Base-by-base conservation (phyloP, 148 eudicot species). In the Rhododendron williamsianum region DNA sequence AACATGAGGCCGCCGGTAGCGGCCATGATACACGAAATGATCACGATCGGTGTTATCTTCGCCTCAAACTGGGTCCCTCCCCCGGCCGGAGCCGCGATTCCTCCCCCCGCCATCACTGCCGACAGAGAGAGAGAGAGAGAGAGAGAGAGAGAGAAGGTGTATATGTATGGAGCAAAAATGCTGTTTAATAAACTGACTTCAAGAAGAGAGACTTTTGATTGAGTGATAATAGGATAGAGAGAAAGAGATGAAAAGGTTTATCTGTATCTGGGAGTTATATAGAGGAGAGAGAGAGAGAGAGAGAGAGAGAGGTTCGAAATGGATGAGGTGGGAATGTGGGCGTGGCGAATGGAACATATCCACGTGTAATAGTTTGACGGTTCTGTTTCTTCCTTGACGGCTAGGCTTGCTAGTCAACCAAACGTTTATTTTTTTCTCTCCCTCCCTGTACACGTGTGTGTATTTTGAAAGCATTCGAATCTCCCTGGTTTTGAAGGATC, bases 1-100 rank as follows among this genome's bases (percentile, higher is more conserved):
- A 96, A 96, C 98, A 96, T 96, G 80, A 96, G 96, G 72, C 98
- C 98, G 6, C 98, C 98, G 78, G 98, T 94, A 71, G 99, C 98
- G 21, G 99, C 99, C 99, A 95, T 91, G 60, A 96, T 91, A 80
- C 98, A 96, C 0, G 99, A 96, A 21, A 96, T 88, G 82, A 96
- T 91, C 9, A 96, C 99, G 7, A 96, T 91, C 1, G 98, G 98
- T 0, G 98, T 96, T 8, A 96, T 96, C 89, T 96, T 96, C 0
- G 98, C 98, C 91, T 96, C 99, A 43, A 96, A 96, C 60, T 91
- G 91, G 0, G 84, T 90, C 48, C 95, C 98, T 19, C 92, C 89
- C 33, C 84, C 87, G 45, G 88, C 49, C 41, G 98, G 71, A 49
- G 90, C 87, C 8, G 90, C 85, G 6, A 93, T 79, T 74, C 98